Percentiles rank a stretch among this genome's conserved stretches.
Conservation (phyloP, 2,329 filamentous ascomycete genomes). For the Iodosphaeria phyllophila region DNA sequence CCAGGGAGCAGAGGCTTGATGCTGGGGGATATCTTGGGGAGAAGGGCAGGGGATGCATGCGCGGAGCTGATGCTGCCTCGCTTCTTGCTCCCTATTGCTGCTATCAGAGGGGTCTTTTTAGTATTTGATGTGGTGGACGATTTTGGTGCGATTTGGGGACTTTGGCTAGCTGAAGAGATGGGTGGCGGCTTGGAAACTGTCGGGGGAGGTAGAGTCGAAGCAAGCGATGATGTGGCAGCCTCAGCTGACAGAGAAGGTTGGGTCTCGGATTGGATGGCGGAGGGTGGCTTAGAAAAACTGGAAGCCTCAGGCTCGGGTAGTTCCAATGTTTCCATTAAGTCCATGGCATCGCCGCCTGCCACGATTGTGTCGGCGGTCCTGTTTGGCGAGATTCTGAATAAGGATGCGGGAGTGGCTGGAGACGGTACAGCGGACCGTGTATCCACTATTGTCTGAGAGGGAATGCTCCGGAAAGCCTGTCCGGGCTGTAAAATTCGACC, state of each 20-base stretch:
- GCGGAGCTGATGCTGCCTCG: constrained; percentile 51
- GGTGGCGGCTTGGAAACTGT: constrained; percentile 20
- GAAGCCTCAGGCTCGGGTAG: constrained; percentile 66
- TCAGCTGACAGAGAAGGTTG: constrained; percentile 20
- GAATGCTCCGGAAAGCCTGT: too few relatives aligned
- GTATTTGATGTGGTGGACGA: constrained; percentile 22
- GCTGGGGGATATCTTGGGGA: constrained; percentile 80
- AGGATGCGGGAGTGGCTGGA: constrained; percentile 69
- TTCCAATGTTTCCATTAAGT: constrained; percentile 38
- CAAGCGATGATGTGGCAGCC: constrained; percentile 31
- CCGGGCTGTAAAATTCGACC: constrained; percentile 10
- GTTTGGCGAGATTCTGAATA: constrained; percentile 56
- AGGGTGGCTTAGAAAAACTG: constrained; percentile 24
- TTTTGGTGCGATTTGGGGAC: constrained; percentile 43
- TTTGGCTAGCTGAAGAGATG: constrained; percentile 39
- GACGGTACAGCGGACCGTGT: constrained; percentile 25
- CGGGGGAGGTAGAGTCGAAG: constrained; percentile 30
- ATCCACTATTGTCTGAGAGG: too few relatives aligned
- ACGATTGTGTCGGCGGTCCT: constrained; percentile 24
- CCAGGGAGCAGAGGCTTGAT: constrained; percentile 79
- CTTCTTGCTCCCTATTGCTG: constrained; percentile 45
- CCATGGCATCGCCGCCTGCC: constrained; percentile 24
- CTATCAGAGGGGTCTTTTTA: constrained; percentile 35
- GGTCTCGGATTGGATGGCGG: constrained; percentile 32
- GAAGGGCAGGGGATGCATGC: constrained; percentile 69